Base-by-base conservation (phyloP, 768 basidiomycete genomes). In the Psilocybe sp. region DNA sequence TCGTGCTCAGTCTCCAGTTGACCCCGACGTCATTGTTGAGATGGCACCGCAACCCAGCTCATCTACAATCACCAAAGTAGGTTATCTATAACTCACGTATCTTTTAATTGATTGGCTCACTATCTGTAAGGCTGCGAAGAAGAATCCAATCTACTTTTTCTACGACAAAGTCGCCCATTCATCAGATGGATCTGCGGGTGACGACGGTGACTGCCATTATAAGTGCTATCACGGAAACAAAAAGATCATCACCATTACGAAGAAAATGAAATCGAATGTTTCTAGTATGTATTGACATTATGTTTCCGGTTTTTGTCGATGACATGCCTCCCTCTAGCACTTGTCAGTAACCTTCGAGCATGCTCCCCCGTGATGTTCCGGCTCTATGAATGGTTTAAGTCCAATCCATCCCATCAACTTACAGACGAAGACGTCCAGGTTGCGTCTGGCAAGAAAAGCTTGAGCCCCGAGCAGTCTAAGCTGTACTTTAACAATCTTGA, bases 201-300 rank as follows among this genome's bases (percentile, higher is more conserved):
- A 12, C 38, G 5, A 47, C 23, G 10, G 39, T 40, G 11, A 54
- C 49, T 11, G 31, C 42, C 28, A 63, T 42, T 63, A 59, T 38
- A 41, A 51, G 16, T 65, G 59, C 44, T 54, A 23, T 5, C 62
- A 59, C 33, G 61, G 63, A 1, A 41, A 53, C 1, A 49, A 43
- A 5, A 47, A 57, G 36, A 54, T 43, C 0, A 52, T 58, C 39
- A 60, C 44, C 19, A 42, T 65, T 14, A 59, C 59, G 0, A 45
- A 40, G 20, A 37, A 9, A 6, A 60, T 60, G 60, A 59, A 60
- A 14, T 14, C 48, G 14, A 58, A 43, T 33, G 16, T 53, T 4
- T 53, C 54, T 15, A 47, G 57, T 63, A 46, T 4, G 55, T 37
- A 28, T 37, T 50, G 13, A 46, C 37, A 43, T 39, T 23, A 23